Base-by-base conservation (phyloP, 306 rosid genomes). In the Trifolium subterraneum region DNA sequence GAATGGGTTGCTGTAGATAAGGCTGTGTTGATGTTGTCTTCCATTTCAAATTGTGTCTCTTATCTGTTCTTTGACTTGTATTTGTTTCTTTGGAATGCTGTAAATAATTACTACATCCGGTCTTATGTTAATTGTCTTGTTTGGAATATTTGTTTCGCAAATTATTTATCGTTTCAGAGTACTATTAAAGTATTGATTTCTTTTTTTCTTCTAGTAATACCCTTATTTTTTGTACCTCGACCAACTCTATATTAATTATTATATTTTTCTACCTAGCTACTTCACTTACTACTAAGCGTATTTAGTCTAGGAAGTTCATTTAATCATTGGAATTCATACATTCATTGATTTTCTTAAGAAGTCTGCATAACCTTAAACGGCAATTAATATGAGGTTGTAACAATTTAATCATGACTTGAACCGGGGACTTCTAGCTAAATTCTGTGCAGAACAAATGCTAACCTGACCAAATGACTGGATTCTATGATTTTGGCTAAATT, bases 401-500 rank as follows among this genome's bases (percentile, higher is more conserved):
- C 7, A 29, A 7, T 15, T 15, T 60, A 60, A 60, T 15, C 42
- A 60, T 3, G 66, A 31, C 42, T 67, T 73, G 66, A 65, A 79
- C 74, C 12, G 7, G 54, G 29, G 33, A 38, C 66, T 35, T 73
- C 39, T 58, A 23, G n/a, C 60, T 51, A 68, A 38, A 19, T 25
- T 10, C 48, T 2, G 0, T 47, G 23, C 48, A 58, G 60, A 18
- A 64, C 78, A 58, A 79, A 27, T 42, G 56, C 56, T 69, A 62
- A 52, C 64, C 47, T 16, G 23, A 70, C 63, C 29, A 33, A n/a
- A 67, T 75, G 56, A 42, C 9, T 2, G 25, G 68, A 36, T 80
- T 41, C 72, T 69, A 19, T 75, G 14, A 39, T 73, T 82, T 61
- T 63, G 6, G 62, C 61, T 78, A 50, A 78, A 31, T 50, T 83